Evolutionary conservation across 208 protist species (phyloP), one percentile per base, ranked within the genome.

Genomic region (Wallacemonas sp.): DNA sequence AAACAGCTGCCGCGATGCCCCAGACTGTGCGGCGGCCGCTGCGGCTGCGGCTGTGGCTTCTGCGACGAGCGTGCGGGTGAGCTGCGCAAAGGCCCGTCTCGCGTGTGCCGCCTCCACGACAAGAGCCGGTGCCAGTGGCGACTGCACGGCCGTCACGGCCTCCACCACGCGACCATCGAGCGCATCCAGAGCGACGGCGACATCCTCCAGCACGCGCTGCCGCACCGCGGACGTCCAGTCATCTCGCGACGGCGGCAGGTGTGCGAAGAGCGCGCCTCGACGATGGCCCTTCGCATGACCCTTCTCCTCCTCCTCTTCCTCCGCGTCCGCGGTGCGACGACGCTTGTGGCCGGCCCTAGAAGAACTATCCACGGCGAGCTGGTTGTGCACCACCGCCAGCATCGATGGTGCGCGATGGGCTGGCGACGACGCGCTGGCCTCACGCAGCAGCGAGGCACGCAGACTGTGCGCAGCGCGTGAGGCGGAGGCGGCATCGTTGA

Each of bases 51-150:
- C 31, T 2, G 29, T n/a, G 20, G 16, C 20, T 2, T 12, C 3
- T 38, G 3, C 38, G 10, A 57, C 12, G 26, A 12, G 49, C 11
- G 46, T n/a, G 11, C 22, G 29, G 31, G 41, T 72, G 44, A 32
- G n/a, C 16, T 33, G n/a, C 1, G 3, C 14, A n/a, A 59, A 59
- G 3, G 52, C 26, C 11, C 52, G 52, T 25, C 52, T 10, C 18
- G 52, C 52, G n/a, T 45, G 57, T 25, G 45, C 49, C 1, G 66
- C 20, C 33, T 81, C 67, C 23, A 81, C 23, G 29, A 41, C 33
- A 29, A 81, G 67, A 25, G 57, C 50, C 12, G 70, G 62, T 26
- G 63, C 38, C 7, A 81, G 66, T 5, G 76, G 76, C 0, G 76
- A 81, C 12, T 36, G 45, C 26, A 66, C 67, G 29, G 54, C 28